These are phyloP conservation scores for Botrytis cinerea DNA, from an alignment of 2,329 filamentous ascomycete genomes.

Conservation along the genomic window DNA sequence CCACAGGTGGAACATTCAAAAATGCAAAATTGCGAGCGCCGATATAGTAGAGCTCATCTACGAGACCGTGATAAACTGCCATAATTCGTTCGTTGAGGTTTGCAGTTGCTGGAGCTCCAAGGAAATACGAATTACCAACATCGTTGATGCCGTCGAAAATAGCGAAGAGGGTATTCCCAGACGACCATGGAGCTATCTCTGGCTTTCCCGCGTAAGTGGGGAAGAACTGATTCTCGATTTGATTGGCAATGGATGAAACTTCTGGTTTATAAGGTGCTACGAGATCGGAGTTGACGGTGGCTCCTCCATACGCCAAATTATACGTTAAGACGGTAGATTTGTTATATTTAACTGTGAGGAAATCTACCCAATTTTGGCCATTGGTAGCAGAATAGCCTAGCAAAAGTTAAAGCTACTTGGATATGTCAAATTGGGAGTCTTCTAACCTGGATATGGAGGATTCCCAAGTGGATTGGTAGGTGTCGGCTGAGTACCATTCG, in stretches of 20 bases:
- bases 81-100: slow-evolving; percentile 47
- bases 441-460: slow-evolving; percentile 43
- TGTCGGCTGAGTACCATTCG: slow-evolving; percentile 41
- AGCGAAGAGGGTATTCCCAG: slow-evolving; percentile 33
- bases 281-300: slow-evolving; percentile 45
- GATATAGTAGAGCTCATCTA: slow-evolving; percentile 51
- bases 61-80: slow-evolving; percentile 46
- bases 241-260: slow-evolving; percentile 44
- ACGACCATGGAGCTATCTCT: slow-evolving; percentile 32
- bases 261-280: slow-evolving; percentile 43
- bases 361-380: slow-evolving; percentile 59
- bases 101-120: slow-evolving; percentile 38
- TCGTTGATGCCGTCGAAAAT: slow-evolving; percentile 59
- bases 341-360: slow-evolving; percentile 49
- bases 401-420: background rate
- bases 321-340: slow-evolving; percentile 50
- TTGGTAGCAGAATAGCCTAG: slow-evolving; percentile 43
- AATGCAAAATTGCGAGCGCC: slow-evolving; percentile 61
- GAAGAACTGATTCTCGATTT: slow-evolving; percentile 47
- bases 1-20: slow-evolving; percentile 59
- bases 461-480: slow-evolving; percentile 46
- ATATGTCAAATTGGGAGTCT: background rate
- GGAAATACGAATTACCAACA: slow-evolving; percentile 52
- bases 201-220: slow-evolving; percentile 44
- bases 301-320: slow-evolving; percentile 52